Percentiles rank a stretch among this genome's conserved stretches.
Conservation (phyloP, 2,329 filamentous ascomycete species). For the Penicillium sclerotiorum region DNA sequence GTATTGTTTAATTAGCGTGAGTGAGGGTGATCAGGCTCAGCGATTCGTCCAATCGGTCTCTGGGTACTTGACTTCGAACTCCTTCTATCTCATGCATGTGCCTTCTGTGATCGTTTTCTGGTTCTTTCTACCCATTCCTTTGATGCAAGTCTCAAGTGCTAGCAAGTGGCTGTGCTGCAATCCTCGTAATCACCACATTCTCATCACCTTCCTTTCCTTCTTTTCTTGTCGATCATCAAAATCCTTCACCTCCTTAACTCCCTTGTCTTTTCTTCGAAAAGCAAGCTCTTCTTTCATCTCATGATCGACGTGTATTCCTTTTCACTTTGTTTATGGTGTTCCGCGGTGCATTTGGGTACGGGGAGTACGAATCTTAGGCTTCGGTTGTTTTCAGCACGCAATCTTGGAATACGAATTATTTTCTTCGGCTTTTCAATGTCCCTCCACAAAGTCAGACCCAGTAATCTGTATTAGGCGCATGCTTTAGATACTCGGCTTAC, state of each 20-base stretch:
- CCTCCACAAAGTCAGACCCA: too few species aligned
- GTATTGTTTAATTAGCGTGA: conserved; percentile 34
- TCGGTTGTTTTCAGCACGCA: too few species aligned
- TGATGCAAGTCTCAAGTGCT: too few species aligned
- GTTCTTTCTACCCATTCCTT: too few species aligned
- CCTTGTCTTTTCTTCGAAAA: neutral
- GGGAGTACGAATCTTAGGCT: conserved; percentile 35
- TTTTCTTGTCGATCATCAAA: conserved; percentile 5
- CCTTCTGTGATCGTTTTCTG: conserved; percentile 22
- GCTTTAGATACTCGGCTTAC: too few species aligned
- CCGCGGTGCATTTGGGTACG: conserved; percentile 36
- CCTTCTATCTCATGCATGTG: conserved; percentile 23
- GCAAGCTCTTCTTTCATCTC: conserved; percentile 1
- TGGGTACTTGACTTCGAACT: too few species aligned
- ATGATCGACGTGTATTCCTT: conserved; percentile 13
- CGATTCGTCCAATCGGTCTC: too few species aligned
- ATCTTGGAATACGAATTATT: conserved; percentile 20
- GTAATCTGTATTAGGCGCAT: too few species aligned
- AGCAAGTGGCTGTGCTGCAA: too few species aligned
- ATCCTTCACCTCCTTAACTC: neutral
- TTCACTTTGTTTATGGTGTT: conserved; percentile 33
- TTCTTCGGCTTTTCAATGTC: too few species aligned
- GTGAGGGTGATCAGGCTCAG: too few species aligned
- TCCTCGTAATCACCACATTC: too few species aligned
- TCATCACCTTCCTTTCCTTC: conserved; percentile 9